A percentile compares a stretch with the other conserved stretches of the same genome.
Conservation (phyloP, 2,329 filamentous ascomycete genomes). For the Phialophora verrucosa region DNA sequence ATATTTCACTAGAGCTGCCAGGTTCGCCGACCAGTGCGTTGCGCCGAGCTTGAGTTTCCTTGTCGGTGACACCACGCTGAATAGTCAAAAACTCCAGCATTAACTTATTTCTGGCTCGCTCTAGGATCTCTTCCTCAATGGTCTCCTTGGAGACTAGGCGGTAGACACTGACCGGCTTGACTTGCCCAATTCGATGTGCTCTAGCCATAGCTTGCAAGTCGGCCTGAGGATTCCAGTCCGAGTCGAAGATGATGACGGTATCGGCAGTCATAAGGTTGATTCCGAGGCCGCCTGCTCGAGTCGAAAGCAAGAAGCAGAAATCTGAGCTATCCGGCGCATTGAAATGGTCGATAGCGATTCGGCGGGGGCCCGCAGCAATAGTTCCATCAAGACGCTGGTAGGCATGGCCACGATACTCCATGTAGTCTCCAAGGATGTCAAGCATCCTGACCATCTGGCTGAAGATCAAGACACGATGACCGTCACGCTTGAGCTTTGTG, state of each 20-base stretch:
- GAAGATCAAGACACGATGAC: conserved; percentile 95
- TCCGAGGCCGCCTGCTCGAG: conserved; percentile 92
- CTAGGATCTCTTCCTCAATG: conserved; percentile 95
- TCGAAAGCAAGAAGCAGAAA: conserved; percentile 95
- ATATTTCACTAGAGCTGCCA: conserved; percentile 91
- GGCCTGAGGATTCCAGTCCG: conserved; percentile 98
- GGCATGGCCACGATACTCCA: conserved; percentile 89
- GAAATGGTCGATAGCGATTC: conserved; percentile 96
- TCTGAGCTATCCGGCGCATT: conserved; percentile 96
- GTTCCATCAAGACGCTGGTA: conserved; percentile 96
- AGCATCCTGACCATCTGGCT: conserved; percentile 99
- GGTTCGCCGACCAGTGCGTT: conserved; percentile 70
- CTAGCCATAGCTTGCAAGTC: conserved; percentile 98
- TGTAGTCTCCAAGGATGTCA: conserved; percentile 92
- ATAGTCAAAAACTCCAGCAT: conserved; percentile 97
- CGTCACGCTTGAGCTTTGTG: conserved; percentile 88
- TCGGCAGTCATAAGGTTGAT: conserved; percentile 99
- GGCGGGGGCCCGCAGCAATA: conserved; percentile 83
- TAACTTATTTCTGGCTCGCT: conserved; percentile 94
- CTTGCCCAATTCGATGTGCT: conserved; percentile 96
- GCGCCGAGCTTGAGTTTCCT: conserved; percentile 75
- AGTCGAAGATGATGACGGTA: conserved; percentile 96
- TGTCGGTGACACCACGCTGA: conserved; percentile 93
- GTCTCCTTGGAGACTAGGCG: conserved; percentile 97
- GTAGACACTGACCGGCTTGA: conserved; percentile 94